These are phyloP conservation scores for Heterococcus sp. DNA, from an alignment of 108 stramenopile genomes.

Conservation along the genomic window DNA sequence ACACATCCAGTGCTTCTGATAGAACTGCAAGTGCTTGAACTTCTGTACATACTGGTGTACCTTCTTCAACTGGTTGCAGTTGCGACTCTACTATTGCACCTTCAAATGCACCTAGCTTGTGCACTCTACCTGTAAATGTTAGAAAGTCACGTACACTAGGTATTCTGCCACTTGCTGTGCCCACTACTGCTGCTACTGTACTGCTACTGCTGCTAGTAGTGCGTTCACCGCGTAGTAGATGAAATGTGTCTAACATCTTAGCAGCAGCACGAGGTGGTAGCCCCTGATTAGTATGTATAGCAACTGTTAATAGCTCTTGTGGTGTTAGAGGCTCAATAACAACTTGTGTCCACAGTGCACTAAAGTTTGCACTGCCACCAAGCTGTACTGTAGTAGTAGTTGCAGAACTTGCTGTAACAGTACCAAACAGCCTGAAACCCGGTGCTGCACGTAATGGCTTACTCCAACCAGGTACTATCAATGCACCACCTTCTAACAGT, in stretches of 20 bases:
- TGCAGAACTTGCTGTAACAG: slow-evolving; percentile 19
- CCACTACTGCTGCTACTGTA: neutral
- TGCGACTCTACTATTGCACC: neutral
- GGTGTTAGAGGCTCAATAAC: slow-evolving; percentile 26
- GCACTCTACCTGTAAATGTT: slow-evolving; percentile 75
- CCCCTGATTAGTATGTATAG: neutral
- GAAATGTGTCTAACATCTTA: slow-evolving; percentile 11
- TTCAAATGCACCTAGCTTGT: slow-evolving; percentile 8
- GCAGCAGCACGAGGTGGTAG: slow-evolving; percentile 7
- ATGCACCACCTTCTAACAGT: slow-evolving; percentile 75
- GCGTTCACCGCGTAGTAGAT: slow-evolving; percentile 1
- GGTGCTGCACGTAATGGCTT: slow-evolving; percentile 47
- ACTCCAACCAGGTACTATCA: slow-evolving; percentile 69
- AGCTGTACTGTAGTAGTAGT: too few relatives aligned
- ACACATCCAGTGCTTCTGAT: slow-evolving; percentile 81
- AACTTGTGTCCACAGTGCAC: slow-evolving; percentile 43
- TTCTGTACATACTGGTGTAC: slow-evolving; percentile 69
- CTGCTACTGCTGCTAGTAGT: neutral
- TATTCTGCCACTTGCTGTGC: slow-evolving; percentile 61
- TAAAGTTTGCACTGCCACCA: slow-evolving; percentile 37
- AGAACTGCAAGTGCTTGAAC: slow-evolving; percentile 73
- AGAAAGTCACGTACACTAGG: slow-evolving; percentile 81
- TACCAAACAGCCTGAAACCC: slow-evolving; percentile 38
- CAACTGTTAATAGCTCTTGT: slow-evolving; percentile 13
- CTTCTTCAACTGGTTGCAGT: neutral